These are phyloP conservation scores for Thelonectria olida DNA, from an alignment of 2,329 filamentous ascomycete species.

Conservation along the genomic window DNA sequence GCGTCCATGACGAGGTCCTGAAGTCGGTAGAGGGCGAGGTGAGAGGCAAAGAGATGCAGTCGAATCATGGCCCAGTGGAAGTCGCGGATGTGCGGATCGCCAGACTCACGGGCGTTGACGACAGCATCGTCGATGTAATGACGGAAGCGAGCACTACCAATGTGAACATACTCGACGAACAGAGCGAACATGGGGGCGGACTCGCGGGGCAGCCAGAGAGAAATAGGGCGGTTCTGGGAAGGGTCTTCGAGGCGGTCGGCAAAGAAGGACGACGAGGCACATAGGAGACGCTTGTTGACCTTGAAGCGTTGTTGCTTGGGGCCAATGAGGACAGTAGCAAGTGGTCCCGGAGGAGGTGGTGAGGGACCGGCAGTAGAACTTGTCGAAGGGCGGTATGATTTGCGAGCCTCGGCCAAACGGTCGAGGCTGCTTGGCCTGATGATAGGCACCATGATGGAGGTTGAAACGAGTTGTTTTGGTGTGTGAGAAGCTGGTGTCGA, in stretches of 20 bases:
- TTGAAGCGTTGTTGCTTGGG: constrained; percentile 52
- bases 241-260: constrained; percentile 53
- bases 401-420: constrained; percentile 31
- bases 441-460: constrained; percentile 35
- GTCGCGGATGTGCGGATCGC: constrained; percentile 44
- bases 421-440: constrained; percentile 35
- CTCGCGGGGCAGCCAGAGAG: constrained; percentile 56
- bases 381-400: constrained; percentile 17
- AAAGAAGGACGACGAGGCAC: constrained; percentile 59
- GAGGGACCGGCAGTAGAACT: constrained; percentile 33
- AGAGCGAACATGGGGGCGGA: constrained; percentile 62
- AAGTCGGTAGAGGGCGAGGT: constrained; percentile 57
- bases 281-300: constrained; percentile 56
- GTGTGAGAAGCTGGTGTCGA: neutral
- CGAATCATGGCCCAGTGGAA: constrained; percentile 66
- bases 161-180: constrained; percentile 63
- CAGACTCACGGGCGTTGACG: constrained; percentile 40
- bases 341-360: constrained; percentile 33
- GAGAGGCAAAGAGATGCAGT: constrained; percentile 66
- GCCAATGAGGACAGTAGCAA: constrained; percentile 53
- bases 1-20: constrained; percentile 68
- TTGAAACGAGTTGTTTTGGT: constrained; percentile 6
- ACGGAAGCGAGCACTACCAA: constrained; percentile 50
- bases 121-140: constrained; percentile 54
- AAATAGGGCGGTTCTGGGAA: constrained; percentile 40